These are phyloP conservation scores for Chondrus crispus DNA, from an alignment of 23 red algal species.

Conservation along the genomic window DNA sequence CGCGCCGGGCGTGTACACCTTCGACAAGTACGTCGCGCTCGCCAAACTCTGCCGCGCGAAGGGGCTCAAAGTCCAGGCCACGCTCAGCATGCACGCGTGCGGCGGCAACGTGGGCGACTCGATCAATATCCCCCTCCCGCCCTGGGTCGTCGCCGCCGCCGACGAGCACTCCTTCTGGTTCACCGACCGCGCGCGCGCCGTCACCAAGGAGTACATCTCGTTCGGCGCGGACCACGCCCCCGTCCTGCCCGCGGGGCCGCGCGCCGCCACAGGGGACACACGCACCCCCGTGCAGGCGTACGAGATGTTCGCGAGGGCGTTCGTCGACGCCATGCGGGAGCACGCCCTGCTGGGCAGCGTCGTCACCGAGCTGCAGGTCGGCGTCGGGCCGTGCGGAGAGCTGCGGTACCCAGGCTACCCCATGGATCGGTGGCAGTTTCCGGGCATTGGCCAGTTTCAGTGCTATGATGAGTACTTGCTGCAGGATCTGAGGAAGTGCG, in stretches of 20 bases:
- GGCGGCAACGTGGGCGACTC: slow-evolving; percentile 82
- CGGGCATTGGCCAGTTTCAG: slow-evolving; percentile 86
- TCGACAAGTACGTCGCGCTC: slow-evolving; percentile 29
- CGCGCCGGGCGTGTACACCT: slow-evolving; percentile 65
- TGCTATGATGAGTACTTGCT: slow-evolving; percentile 61
- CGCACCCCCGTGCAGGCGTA: slow-evolving; percentile 81
- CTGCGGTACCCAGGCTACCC: slow-evolving; percentile 85
- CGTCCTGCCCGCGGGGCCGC: not conserved
- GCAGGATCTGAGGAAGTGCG: not conserved
- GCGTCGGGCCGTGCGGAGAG: slow-evolving; percentile 84
- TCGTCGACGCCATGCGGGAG: not conserved
- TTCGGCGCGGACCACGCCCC: slow-evolving; percentile 63
- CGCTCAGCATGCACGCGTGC: slow-evolving; percentile 70
- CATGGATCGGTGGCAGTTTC: slow-evolving; percentile 67
- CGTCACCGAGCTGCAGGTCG: slow-evolving; percentile 82
- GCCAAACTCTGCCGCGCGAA: not conserved
- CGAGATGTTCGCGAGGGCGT: slow-evolving; percentile 49
- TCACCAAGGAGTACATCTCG: slow-evolving; percentile 67
- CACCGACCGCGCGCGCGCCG: slow-evolving; percentile 41
- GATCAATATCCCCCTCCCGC: slow-evolving; percentile 61
- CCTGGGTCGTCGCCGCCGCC: slow-evolving; percentile 61
- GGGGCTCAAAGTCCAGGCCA: slow-evolving; percentile 54
- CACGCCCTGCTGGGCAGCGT: not conserved
- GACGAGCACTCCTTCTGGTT: slow-evolving; percentile 49
- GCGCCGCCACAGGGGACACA: not conserved